Base-by-base conservation (phyloP, 2,329 filamentous ascomycete species). In the Teratosphaeriaceae sp. region DNA sequence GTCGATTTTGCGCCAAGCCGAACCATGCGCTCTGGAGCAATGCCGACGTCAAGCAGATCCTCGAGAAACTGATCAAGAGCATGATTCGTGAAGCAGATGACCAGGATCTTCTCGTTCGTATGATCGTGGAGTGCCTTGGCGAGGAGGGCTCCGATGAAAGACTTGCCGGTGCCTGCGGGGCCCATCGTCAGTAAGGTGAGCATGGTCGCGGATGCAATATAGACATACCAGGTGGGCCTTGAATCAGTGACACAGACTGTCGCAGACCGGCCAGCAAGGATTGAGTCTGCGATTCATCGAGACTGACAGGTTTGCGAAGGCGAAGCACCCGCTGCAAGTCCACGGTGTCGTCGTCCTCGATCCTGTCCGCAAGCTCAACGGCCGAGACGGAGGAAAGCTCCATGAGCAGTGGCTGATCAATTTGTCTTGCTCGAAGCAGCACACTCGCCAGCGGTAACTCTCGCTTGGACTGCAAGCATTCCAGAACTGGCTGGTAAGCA, bases 191-290 rank as follows among this genome's bases (percentile, higher is more conserved):
- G 27, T n/a, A 7, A 41, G 11, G 7, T 11, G 19, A 9, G 9
- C n/a, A n/a, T n/a, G n/a, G n/a, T n/a, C n/a, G n/a, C n/a, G n/a
- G n/a, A n/a, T n/a, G 20, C 15, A 37, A 20, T 6, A 20, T 27
- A 20, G n/a, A 26, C 63, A 46, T 67, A 78, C 79, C 83, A 51
- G 84, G 85, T 1, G 85, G 85, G 0, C 84, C 84, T 65, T 87
- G 83, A 1, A 88, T 83, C 0, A 82, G 58, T 37, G 76, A 78
- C 0, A 87, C 60, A 0, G 64, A 61, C 6, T 72, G 72, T 0
- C 58, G 64, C 0, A 88, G 52, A 0, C 77, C 76, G 13, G 70
- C 60, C 2, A 77, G 47, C 0, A 88, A 56, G 1, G 82, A 80
- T 0, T 65, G 51, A 0, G 71, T 62, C 51, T 88, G 83, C 0